Conservation (phyloP, 2,329 filamentous ascomycete species). For the Pestalotiopsis sp. region DNA sequence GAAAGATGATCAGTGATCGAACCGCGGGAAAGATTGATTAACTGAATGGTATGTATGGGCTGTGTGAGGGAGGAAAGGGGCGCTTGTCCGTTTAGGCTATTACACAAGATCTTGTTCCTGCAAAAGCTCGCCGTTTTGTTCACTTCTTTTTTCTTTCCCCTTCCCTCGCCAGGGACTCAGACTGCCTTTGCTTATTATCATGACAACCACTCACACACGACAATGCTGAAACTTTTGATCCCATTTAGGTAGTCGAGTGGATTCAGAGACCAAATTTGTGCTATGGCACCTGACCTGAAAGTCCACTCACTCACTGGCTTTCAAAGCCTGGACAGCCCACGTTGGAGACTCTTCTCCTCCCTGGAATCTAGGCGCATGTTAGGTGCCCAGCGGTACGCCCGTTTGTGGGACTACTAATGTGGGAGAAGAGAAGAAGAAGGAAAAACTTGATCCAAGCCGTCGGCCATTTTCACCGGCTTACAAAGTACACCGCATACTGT, state of each 20-base stretch:
- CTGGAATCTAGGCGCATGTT: not conserved
- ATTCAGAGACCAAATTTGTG: not conserved
- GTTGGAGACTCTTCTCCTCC: not conserved
- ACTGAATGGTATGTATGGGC: not conserved
- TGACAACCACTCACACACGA: not conserved
- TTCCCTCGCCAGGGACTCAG: not conserved
- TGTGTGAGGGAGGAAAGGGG: not conserved
- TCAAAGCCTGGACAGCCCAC: not conserved
- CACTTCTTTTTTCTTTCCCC: not conserved
- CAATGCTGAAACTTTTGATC: not conserved
- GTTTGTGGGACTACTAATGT: not conserved
- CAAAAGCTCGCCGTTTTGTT: not conserved
- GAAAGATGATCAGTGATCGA: constrained; percentile 9
- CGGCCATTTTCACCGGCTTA: not conserved
- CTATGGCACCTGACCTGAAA: not conserved
- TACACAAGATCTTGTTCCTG: not conserved
- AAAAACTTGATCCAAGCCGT: not conserved
- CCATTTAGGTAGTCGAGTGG: not conserved
- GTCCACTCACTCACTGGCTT: not conserved
- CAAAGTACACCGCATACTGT: not conserved
- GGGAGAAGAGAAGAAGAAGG: not conserved
- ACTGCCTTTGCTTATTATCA: not conserved
- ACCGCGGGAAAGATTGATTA: not conserved
- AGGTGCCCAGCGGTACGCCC: not conserved
- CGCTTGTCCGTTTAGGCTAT: constrained; percentile 2